Base-by-base conservation (phyloP, 2,329 filamentous ascomycete species). In the Gaeumannomyces tritici region DNA sequence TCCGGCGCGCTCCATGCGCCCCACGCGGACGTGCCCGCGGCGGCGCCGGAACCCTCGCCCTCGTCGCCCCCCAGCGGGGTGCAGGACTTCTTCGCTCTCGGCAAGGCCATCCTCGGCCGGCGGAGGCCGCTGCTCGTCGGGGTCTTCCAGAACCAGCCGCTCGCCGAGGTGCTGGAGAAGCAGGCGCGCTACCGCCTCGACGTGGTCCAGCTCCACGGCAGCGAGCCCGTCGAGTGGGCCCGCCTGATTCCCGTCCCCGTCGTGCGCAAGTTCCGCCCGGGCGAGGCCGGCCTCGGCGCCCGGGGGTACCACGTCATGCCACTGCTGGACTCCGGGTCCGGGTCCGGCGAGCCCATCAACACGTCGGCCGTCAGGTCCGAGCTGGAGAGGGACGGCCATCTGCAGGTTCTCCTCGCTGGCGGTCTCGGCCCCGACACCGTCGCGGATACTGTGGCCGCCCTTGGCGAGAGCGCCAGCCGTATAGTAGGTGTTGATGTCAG, bases 161-260 rank as follows among this genome's bases (percentile, higher is more conserved):
- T 99, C 12, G 83, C 85, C 47, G 91, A 96, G 68, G 81, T 99
- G 8, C 79, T 98, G 60, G 83, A 87, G 65, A 86, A 93, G 72
- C 90, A 96, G 69, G 84, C 84, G 66, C 79, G 86, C 15, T 86
- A 96, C 66, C 80, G 83, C 57, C 83, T 99, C 56, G 95, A 99
- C 72, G 78, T 96, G 61, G 90, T 99, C 8, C 95, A 99, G 72
- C 83, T 99, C 2, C 95, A 99, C 71, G 96, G 95, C 11, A 83
- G 88, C 58, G 96, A 99, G 72, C 93, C 95, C 2, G 70, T 97
- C 4, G 95, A 99, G 73, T 99, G 93, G 93, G 88, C 93, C 1
- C 83, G 77, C 57, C 76, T 89, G n/a, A 91, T 99, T 59, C 93
- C 95, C 1, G 92, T 97, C 0, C 95, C 95, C 0, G 93, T 99